Evolutionary conservation across 257 asterid genomes (phyloP).

Genomic region (Rauvolfia tetraphylla): DNA sequence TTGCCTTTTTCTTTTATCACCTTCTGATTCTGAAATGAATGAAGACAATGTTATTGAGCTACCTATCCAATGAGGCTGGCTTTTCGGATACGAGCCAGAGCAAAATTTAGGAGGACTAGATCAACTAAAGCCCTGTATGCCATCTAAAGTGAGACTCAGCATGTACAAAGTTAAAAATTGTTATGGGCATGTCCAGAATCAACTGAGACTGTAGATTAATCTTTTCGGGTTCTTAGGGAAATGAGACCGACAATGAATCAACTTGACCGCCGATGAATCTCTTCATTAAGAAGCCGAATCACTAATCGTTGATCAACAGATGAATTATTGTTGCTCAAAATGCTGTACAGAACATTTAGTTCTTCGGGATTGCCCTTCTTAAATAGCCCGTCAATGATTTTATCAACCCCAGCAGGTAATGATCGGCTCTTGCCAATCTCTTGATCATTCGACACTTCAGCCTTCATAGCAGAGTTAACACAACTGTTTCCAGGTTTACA

Average conservation of each 20-base stretch:
- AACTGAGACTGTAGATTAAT: slow-evolving; percentile 23
- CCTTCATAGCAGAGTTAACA: slow-evolving; percentile 30
- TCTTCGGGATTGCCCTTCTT: slow-evolving; percentile 71
- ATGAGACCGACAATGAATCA: slow-evolving; percentile 13
- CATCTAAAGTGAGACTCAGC: slow-evolving; percentile 39
- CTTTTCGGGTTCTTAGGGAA: slow-evolving; percentile 26
- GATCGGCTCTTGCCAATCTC: slow-evolving; percentile 22
- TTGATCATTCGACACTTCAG: slow-evolving; percentile 41
- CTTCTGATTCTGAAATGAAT: slow-evolving; percentile 23
- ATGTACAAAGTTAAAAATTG: slow-evolving; percentile 37
- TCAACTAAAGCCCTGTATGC: slow-evolving; percentile 18
- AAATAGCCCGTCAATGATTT: slow-evolving; percentile 47
- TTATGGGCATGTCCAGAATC: slow-evolving; percentile 19
- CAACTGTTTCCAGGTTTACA: slow-evolving; percentile 25
- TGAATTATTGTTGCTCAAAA: slow-evolving; percentile 36
- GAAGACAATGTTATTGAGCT: slow-evolving; percentile 15
- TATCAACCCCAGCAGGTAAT: slow-evolving; percentile 28
- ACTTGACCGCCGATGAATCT: slow-evolving; percentile 44
- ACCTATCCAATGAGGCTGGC: slow-evolving; percentile 29
- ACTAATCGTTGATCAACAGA: slow-evolving; percentile 42
- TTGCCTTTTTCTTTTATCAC: slow-evolving; percentile 4
- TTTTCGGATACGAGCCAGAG: slow-evolving; percentile 26
- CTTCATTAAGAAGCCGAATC: slow-evolving; percentile 55
- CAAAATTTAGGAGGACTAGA: slow-evolving; percentile 24
- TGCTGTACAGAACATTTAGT: slow-evolving; percentile 56